phyloP scores from a whole-genome alignment of 768 basidiomycete species.

The Phanerochaete carnosa region DNA sequence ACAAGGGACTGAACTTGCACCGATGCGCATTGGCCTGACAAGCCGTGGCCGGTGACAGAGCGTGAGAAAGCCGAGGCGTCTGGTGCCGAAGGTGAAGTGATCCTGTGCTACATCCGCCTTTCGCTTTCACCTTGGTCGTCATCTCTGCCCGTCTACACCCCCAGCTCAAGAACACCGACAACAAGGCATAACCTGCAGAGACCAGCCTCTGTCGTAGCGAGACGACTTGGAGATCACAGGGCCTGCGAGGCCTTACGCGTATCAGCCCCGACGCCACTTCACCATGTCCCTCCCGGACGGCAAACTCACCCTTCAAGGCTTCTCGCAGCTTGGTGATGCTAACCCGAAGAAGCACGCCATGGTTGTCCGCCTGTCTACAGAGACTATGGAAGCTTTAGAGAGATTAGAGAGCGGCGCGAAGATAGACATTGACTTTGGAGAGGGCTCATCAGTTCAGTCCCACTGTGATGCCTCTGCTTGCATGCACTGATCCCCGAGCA shows the following conservation, averaged over 20 bases:
- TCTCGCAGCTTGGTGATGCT: constrained; percentile 53
- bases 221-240: neutral
- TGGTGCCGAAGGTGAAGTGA: neutral
- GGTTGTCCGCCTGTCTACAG: constrained; percentile 71
- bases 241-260: neutral
- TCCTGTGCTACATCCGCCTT: neutral
- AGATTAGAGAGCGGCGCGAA: constrained; percentile 47
- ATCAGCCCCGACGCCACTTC: neutral
- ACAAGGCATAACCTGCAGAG: neutral
- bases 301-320: constrained; percentile 56
- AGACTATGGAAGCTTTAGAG: constrained; percentile 68
- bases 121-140: neutral
- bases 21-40: neutral
- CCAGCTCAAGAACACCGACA: neutral
- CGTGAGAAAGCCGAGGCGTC: neutral
- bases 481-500: constrained; percentile 20
- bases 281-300: constrained; percentile 65
- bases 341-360: constrained; percentile 67
- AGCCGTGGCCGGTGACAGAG: neutral
- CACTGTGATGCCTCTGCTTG: neutral
- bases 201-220: neutral
- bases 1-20: too few species aligned
- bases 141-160: neutral
- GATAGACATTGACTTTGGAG: constrained; percentile 61
- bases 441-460: neutral